Evolutionary conservation across 768 basidiomycete species (phyloP).

Genomic region (Suillus decipiens): DNA sequence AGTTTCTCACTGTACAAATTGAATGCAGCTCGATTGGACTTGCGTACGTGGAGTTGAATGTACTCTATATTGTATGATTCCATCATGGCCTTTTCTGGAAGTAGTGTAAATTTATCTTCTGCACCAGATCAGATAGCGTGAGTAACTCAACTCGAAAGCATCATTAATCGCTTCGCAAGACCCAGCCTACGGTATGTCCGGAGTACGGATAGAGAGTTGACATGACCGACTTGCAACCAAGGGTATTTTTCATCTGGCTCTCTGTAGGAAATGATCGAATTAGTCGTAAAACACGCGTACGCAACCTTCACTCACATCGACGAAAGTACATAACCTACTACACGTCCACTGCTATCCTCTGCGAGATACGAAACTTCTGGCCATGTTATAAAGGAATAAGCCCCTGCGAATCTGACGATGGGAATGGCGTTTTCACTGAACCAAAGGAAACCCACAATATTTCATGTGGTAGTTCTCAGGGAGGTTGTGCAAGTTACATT

Average conservation of each 20-base stretch:
- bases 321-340: constrained; percentile 59
- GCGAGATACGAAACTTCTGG: constrained; percentile 57
- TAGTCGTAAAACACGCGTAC: neutral
- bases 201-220: constrained; percentile 32
- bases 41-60: constrained; percentile 32
- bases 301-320: constrained; percentile 44
- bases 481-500: constrained; percentile 53
- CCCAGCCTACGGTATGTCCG: constrained; percentile 32
- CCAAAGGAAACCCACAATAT: constrained; percentile 25
- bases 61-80: constrained; percentile 20
- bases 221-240: constrained; percentile 22
- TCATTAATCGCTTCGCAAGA: constrained; percentile 29
- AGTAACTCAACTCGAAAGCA: constrained; percentile 24
- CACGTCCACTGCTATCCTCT: constrained; percentile 46
- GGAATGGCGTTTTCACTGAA: neutral
- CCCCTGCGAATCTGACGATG: constrained; percentile 35
- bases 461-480: constrained; percentile 48
- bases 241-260: constrained; percentile 23
- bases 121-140: neutral
- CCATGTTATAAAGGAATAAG: constrained; percentile 50
- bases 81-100: constrained; percentile 27
- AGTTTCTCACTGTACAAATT: constrained; percentile 25
- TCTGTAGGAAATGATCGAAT: constrained; percentile 12
- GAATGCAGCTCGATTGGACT: constrained; percentile 27
- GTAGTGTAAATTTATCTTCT: constrained; percentile 4